Conservation (phyloP, 352 stramenopile genomes). For the Phytophthora ohioensis region DNA sequence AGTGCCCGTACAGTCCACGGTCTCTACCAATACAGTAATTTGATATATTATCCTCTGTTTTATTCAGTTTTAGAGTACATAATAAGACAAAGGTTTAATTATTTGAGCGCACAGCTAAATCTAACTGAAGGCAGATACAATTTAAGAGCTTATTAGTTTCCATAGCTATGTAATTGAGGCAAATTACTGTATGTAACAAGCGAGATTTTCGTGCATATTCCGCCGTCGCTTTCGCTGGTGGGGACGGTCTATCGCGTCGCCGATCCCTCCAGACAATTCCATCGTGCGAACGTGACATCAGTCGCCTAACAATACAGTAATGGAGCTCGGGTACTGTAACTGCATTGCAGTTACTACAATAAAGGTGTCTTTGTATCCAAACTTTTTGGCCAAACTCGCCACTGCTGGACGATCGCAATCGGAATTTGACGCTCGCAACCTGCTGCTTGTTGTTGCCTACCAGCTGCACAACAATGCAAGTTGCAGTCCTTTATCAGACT, state of each 20-base stretch:
- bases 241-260: neutral
- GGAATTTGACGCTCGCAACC: constrained; percentile 13
- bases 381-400: too few relatives aligned
- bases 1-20: neutral
- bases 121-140: too few relatives aligned
- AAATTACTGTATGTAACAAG: neutral
- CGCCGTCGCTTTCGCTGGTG: constrained; percentile 10
- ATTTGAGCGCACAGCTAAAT: too few relatives aligned
- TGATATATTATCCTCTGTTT: too few relatives aligned
- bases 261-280: neutral
- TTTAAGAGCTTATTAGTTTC: too few relatives aligned
- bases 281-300: constrained; percentile 11
- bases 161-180: too few relatives aligned
- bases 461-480: constrained; percentile 15
- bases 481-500: constrained; percentile 3
- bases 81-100: too few relatives aligned
- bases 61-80: too few relatives aligned
- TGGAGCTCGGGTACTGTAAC: neutral
- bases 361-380: too few relatives aligned
- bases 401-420: neutral
- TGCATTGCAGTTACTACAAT: too few relatives aligned
- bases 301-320: neutral
- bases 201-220: constrained; percentile 32
- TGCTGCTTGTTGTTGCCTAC: constrained; percentile 12
- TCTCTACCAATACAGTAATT: too few relatives aligned